Evolutionary conservation across 2,329 filamentous ascomycete genomes (phyloP).

Genomic region (Aspergillus carbonarius): DNA sequence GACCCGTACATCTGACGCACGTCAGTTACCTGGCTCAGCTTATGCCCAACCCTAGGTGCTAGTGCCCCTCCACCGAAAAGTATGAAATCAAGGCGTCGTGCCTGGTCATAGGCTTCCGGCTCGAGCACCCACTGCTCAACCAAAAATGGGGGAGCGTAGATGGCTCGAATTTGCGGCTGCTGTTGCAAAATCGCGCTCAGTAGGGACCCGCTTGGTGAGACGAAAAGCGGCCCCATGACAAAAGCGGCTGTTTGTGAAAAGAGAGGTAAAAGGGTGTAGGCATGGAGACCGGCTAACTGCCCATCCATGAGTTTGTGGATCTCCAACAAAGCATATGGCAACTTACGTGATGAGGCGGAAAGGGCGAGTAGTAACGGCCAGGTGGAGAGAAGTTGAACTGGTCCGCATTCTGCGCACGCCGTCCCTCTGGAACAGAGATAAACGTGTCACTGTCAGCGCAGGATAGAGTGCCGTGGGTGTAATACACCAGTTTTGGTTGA

Average conservation of each 20-base stretch:
- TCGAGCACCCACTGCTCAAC: neutral
- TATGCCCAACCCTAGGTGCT: neutral
- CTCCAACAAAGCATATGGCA: neutral
- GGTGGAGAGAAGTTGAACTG: neutral
- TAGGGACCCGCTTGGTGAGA: neutral
- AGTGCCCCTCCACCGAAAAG: neutral
- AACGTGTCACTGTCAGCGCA: neutral
- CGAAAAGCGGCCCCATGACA: neutral
- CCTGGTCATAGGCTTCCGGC: neutral
- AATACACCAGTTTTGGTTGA: neutral
- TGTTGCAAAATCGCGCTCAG: neutral
- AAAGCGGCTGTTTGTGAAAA: neutral
- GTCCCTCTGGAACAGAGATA: neutral
- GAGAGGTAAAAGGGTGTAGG: neutral
- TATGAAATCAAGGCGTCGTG: neutral
- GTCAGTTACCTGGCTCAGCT: neutral
- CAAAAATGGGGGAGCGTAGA: neutral
- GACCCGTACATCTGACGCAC: neutral
- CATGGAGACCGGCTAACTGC: neutral
- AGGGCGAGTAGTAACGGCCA: neutral
- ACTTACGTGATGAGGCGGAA: neutral
- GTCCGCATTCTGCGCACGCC: neutral
- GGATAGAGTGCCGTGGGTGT: neutral
- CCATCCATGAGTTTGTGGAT: neutral
- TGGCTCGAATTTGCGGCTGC: neutral